Base-by-base conservation (phyloP, 495 filamentous ascomycete species). In the Sporormia fimetaria region DNA sequence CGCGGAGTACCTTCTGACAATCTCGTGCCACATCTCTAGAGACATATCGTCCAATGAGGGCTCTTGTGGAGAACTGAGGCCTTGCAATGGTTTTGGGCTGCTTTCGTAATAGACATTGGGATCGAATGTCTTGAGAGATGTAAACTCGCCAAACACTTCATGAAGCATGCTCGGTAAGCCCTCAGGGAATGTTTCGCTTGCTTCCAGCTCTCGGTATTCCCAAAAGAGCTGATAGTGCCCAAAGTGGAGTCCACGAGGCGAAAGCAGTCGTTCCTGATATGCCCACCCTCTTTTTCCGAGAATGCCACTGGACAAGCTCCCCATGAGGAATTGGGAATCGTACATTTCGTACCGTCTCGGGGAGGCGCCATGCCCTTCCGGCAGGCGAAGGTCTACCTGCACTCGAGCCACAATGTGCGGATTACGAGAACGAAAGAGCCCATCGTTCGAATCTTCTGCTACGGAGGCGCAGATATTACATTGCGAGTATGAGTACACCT, bases 241-340 rank as follows among this genome's bases (percentile, higher is more conserved):
- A 30, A 42, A 42, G 21, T 33, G 30, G 10, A 42, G 31, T 6
- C 6, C 18, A 5, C 39, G 39, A 9, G 9, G 30, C 14, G 32
- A 5, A n/a, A 42, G 18, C 16, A 37, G 9, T n/a, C 30, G 15
- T 23, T 42, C 39, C 22, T 42, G 39, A 9, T 37, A 33, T 8
- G 37, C 30, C 39, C 39, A 42, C 11, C 27, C 14, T 12, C 39
- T 29, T 10, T 12, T 17, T 9, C 37, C 21, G 6, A 42, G 37
- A 4, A 23, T 20, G n/a, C 6, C 21, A 15, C 29, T 26, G 9
- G 11, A 8, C 12, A 30, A 11, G 11, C 29, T 30, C 17, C 37
- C 11, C 6, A 33, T 17, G 23, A 9, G 21, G 17, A 6, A 6
- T 10, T 15, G 6, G 23, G 37, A 15, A 10, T 10, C 11, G 18